Percentiles rank a stretch among this genome's conserved stretches.
Conservation (phyloP, 2,329 filamentous ascomycete species). For the Hypoxylon sp. region DNA sequence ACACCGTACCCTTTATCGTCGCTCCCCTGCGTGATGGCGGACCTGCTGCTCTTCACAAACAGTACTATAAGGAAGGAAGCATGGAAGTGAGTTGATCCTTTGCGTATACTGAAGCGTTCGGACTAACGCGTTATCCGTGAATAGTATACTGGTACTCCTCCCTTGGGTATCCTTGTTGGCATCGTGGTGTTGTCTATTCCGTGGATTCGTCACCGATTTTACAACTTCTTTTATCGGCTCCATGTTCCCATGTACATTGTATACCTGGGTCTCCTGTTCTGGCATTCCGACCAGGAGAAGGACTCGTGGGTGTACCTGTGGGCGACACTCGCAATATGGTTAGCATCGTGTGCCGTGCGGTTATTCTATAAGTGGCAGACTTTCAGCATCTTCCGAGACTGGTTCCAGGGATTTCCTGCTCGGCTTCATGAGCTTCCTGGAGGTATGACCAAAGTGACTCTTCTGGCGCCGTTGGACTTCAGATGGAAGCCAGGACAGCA, state of each 20-base stretch:
- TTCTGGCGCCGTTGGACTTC: constrained; percentile 28
- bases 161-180: constrained; percentile 27
- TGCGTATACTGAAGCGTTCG: not conserved
- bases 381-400: constrained; percentile 30
- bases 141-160: constrained; percentile 31
- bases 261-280: constrained; percentile 31
- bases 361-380: constrained; percentile 35
- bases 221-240: constrained; percentile 32
- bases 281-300: constrained; percentile 25
- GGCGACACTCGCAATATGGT: constrained; percentile 27
- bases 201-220: constrained; percentile 33
- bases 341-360: constrained; percentile 24
- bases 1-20: constrained; percentile 29
- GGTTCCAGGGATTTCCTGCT: constrained; percentile 29
- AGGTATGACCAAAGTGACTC: constrained; percentile 28
- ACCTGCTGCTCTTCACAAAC: constrained; percentile 16
- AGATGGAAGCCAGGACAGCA: constrained; percentile 28
- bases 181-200: constrained; percentile 31
- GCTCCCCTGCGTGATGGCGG: constrained; percentile 26
- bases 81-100: constrained; percentile 24
- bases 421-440: constrained; percentile 24
- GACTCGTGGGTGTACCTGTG: constrained; percentile 32
- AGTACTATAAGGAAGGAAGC: constrained; percentile 27
- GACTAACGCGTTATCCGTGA: not conserved
- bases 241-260: constrained; percentile 31